Percentiles rank a stretch among this genome's conserved stretches.
Conservation (phyloP, 2,329 filamentous ascomycete genomes). For the Paramyrothecium sp. region DNA sequence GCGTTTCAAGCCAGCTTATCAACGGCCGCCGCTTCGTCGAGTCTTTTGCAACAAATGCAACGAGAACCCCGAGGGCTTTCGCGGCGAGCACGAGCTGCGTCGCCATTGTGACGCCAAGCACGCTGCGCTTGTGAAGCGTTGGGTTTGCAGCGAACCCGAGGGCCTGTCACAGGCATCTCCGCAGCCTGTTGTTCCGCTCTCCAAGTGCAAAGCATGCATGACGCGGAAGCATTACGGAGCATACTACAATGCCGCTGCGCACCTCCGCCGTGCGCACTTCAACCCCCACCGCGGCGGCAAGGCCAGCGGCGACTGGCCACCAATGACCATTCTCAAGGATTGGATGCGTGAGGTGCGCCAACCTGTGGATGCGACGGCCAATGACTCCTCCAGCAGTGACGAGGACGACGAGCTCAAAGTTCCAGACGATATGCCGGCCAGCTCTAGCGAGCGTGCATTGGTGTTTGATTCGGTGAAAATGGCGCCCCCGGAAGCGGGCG, state of each 20-base stretch:
- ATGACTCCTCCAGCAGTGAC: conserved; percentile 46
- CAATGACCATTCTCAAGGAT: conserved; percentile 56
- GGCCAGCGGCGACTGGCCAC: conserved; percentile 57
- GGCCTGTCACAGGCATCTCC: conserved; percentile 31
- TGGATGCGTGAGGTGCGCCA: conserved; percentile 61
- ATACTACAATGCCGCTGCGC: conserved; percentile 60
- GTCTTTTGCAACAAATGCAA: conserved; percentile 77
- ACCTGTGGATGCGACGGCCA: conserved; percentile 43
- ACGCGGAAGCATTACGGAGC: conserved; percentile 57
- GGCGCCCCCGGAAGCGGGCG: neutral
- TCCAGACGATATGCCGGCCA: conserved; percentile 11
- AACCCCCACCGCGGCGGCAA: conserved; percentile 55
- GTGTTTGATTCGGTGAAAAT: neutral
- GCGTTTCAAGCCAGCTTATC: conserved; percentile 40
- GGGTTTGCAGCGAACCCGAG: conserved; percentile 54
- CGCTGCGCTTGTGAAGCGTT: conserved; percentile 52
- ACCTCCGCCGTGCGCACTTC: conserved; percentile 56
- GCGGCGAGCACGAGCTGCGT: conserved; percentile 82
- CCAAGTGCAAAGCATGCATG: conserved; percentile 56
- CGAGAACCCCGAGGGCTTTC: conserved; percentile 82
- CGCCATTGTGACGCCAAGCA: conserved; percentile 64
- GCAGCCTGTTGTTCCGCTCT: conserved; percentile 50
- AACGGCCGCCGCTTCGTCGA: conserved; percentile 62
- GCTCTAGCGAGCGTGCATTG: neutral
- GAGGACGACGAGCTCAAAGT: conserved; percentile 43